Evolutionary conservation across 1,284 basidiomycete species (phyloP).

Genomic region (Ustilago hordei): DNA sequence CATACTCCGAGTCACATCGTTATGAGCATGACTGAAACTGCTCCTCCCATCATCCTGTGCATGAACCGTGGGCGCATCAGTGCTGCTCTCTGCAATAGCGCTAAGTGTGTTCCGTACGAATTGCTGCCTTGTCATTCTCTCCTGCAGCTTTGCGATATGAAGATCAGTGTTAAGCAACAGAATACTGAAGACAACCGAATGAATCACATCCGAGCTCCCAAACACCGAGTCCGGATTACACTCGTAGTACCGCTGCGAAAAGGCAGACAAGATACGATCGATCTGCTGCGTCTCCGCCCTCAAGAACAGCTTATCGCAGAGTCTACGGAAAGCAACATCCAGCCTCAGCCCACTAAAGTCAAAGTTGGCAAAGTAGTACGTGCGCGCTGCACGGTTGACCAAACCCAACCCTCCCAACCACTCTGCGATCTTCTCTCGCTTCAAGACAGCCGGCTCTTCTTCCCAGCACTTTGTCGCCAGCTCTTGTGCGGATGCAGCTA

Average conservation of each 20-base stretch:
- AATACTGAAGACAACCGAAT: slow-evolving; percentile 91
- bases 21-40: slow-evolving; percentile 30
- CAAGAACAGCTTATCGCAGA: slow-evolving; percentile 91
- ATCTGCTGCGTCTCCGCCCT: slow-evolving; percentile 98
- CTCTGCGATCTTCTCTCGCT: slow-evolving; percentile 91
- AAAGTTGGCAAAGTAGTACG: slow-evolving; percentile 87
- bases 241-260: slow-evolving; percentile 88
- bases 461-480: slow-evolving; percentile 84
- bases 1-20: slow-evolving; percentile 14
- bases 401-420: slow-evolving; percentile 87
- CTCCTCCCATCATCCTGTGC: slow-evolving; percentile 46
- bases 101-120: slow-evolving; percentile 92
- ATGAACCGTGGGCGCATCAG: slow-evolving; percentile 5
- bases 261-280: slow-evolving; percentile 92
- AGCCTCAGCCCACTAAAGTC: slow-evolving; percentile 85
- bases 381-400: slow-evolving; percentile 81
- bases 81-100: slow-evolving; percentile 74
- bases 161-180: slow-evolving; percentile 96
- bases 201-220: slow-evolving; percentile 86
- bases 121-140: slow-evolving; percentile 91
- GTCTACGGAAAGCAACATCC: slow-evolving; percentile 87
- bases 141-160: slow-evolving; percentile 89
- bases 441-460: slow-evolving; percentile 86
- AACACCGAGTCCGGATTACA: slow-evolving; percentile 85
- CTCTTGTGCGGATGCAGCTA: slow-evolving; percentile 68